phyloP scores from a whole-genome alignment of 129 eudicot species.

The Arctium minus region DNA sequence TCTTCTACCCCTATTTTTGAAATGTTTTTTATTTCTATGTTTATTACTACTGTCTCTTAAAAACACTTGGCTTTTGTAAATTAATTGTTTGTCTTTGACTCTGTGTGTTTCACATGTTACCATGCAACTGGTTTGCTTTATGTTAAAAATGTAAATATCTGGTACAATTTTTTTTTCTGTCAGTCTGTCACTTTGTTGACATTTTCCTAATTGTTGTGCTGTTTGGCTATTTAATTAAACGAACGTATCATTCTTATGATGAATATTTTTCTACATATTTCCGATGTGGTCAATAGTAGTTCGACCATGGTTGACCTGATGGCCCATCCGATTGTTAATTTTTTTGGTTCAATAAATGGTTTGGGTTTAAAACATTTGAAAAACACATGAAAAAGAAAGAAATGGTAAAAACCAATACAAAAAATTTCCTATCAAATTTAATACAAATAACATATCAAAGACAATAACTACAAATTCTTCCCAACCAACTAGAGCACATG shows the following conservation, averaged over 20 bases:
- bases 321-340: neutral
- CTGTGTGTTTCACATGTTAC: neutral
- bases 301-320: neutral
- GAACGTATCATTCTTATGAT: conserved; percentile 2
- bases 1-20: neutral
- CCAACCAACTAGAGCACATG: neutral
- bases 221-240: neutral
- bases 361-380: neutral
- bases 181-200: neutral
- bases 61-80: neutral
- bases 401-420: neutral
- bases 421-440: neutral
- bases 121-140: no score
- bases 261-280: neutral
- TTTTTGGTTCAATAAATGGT: neutral
- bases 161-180: neutral
- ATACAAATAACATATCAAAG: neutral
- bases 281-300: neutral
- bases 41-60: neutral
- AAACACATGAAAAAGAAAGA: neutral
- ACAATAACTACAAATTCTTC: neutral
- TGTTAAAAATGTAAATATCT: no score
- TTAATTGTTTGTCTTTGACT: neutral
- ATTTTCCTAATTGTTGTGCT: neutral
- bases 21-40: neutral